Base-by-base conservation (phyloP, 495 filamentous ascomycete genomes). In the Pyrenula aspistea region DNA sequence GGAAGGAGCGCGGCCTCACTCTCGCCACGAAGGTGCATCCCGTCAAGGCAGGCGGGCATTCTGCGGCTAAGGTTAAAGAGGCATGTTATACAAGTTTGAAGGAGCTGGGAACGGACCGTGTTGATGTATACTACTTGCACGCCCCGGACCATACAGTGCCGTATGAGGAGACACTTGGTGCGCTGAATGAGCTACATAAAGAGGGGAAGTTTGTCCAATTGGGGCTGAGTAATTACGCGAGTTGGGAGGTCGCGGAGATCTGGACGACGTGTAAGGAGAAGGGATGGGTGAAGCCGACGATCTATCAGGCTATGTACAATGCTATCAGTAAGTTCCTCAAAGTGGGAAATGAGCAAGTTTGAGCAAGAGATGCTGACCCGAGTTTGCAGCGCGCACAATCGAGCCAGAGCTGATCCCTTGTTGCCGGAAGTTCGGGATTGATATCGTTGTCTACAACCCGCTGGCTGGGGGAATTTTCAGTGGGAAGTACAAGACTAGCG, bases 391-490 rank as follows among this genome's bases (percentile, higher is more conserved):
- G 48, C 86, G 91, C 12, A 80, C 78, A 8, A 85, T 95, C 55
- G 91, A 95, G 69, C 67, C 80, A 12, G 91, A 96, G 68, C 73
- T 95, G 31, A 76, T 95, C 24, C 84, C 81, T 0, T 83, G 83
- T 3, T 95, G 88, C 62, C 79, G 83, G n/a, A 82, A 88, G 15
- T 95, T 92, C 64, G 87, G 88, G 0, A 74, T 96, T 24, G 87
- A 93, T 58, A 80, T 95, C 22, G 90, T 95, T 23, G 75, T 92
- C n/a, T 95, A 96, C 70, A 95, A 95, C 67, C 91, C 91, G 0
- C 72, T 88, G 53, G 89, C 88, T 10, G 91, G 90, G 2, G 91
- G 91, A 0, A 67, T 95, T 20, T 86, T 95, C 64, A 85, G 84
- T 22, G 89, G 91, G 55, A 93, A 93, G 65, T 91, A 90, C 73